Evolutionary conservation across 1,284 basidiomycete species (phyloP), one percentile per base, ranked within the genome.

Genomic region (Sanghuangporus sanghuang): DNA sequence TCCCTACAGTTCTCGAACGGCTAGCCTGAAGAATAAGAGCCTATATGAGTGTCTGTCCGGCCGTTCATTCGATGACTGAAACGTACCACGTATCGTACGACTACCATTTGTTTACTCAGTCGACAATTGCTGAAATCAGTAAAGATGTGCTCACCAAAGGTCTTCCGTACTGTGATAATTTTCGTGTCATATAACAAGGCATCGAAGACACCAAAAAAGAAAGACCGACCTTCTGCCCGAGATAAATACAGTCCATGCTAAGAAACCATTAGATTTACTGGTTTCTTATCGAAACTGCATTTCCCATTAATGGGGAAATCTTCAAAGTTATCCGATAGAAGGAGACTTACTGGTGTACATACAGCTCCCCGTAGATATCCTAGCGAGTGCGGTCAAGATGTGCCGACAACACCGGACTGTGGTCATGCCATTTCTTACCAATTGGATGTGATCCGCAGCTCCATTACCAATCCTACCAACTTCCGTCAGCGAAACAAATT

Each of bases 361-460:
- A 89, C 89, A 92, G 73, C 78, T 93, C 93, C 48, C 93, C 95
- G 68, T 96, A 96, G 57, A 96, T 96, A 73, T 96, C 95, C 89
- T 93, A 35, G 46, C 18, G 48, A 1, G 40, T 68, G 44, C 68
- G 38, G 49, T 56, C 27, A 63, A 21, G 16, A 8, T 5, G 1
- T 35, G 16, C 18, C 36, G 18, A 53, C 55, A 18, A 49, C 35
- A 49, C 14, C 14, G 21, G 16, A 23, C 18, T n/a, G 48, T 21
- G 14, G n/a, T 49, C 48, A 18, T 18, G 57, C 14, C n/a, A 42
- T n/a, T 8, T 73, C 84, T 66, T 64, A 93, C 92, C 67, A 96
- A 76, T 70, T 96, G 94, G 2, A 95, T 73, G 73, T 96, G 94
- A 71, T 95, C 89, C 1, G 92, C 93, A 0, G 92, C 93, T 4